phyloP scores from a whole-genome alignment of 2,329 filamentous ascomycete species.

The Ophiostoma ips region DNA sequence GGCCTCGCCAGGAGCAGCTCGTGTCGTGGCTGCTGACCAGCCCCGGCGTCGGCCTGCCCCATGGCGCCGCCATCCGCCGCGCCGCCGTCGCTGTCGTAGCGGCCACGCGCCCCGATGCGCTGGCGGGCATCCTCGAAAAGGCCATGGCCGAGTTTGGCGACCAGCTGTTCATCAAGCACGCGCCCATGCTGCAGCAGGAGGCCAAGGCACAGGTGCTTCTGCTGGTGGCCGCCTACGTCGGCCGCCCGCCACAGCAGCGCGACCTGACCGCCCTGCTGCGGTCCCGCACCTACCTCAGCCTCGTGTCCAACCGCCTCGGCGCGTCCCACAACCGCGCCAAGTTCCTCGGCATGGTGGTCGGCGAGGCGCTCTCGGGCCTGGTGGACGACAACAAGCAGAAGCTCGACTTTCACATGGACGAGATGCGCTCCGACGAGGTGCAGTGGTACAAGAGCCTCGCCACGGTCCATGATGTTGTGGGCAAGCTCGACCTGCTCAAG shows the following conservation, averaged over 20 bases:
- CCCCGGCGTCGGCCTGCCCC: slow-evolving; percentile 47
- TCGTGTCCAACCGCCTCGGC: slow-evolving; percentile 73
- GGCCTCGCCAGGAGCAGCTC: slow-evolving; percentile 38
- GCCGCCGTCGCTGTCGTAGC: slow-evolving; percentile 49
- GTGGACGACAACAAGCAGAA: slow-evolving; percentile 53
- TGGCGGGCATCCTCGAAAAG: slow-evolving; percentile 50
- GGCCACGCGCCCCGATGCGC: slow-evolving; percentile 28
- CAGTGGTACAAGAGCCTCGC: slow-evolving; percentile 59
- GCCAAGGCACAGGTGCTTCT: slow-evolving; percentile 69
- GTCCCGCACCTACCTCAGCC: slow-evolving; percentile 58
- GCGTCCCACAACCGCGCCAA: slow-evolving; percentile 61
- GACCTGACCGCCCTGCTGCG: slow-evolving; percentile 56
- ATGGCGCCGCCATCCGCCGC: slow-evolving; percentile 50
- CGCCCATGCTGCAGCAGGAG: slow-evolving; percentile 77
- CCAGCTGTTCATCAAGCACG: slow-evolving; percentile 72
- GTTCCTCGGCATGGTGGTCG: slow-evolving; percentile 79
- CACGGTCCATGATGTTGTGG: slow-evolving; percentile 46
- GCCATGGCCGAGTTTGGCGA: slow-evolving; percentile 67
- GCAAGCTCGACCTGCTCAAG: slow-evolving; percentile 32
- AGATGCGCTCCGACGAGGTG: slow-evolving; percentile 59
- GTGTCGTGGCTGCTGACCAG: slow-evolving; percentile 51
- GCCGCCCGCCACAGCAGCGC: slow-evolving; percentile 49
- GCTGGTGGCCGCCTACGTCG: slow-evolving; percentile 61
- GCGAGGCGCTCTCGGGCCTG: slow-evolving; percentile 53
- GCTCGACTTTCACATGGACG: slow-evolving; percentile 75